A percentile compares a stretch with the other conserved stretches of the same genome.
phyloP scores from a whole-genome alignment of 148 eudicot species.

The Fagopyrum esculentum region DNA sequence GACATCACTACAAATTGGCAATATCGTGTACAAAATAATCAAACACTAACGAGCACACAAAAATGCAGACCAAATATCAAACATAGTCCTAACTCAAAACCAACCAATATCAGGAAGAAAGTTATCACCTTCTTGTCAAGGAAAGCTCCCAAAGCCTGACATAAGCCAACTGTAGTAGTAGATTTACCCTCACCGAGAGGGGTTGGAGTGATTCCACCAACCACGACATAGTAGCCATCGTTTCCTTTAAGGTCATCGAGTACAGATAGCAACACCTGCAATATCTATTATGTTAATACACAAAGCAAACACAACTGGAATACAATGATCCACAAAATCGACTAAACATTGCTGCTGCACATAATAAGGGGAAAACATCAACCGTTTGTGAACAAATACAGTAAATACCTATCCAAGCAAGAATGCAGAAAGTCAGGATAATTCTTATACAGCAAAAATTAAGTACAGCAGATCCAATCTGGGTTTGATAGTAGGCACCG shows the following conservation, averaged over 20 bases:
- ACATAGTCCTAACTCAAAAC: neutral
- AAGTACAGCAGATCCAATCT: neutral
- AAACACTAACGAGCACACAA: neutral
- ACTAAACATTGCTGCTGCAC: neutral
- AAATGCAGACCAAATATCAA: neutral
- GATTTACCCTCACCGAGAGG: constrained; percentile 99
- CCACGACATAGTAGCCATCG: constrained; percentile 94
- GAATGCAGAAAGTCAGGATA: neutral
- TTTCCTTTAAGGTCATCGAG: constrained; percentile 63
- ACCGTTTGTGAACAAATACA: neutral
- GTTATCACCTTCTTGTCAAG: constrained; percentile 78
- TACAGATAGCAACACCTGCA: constrained; percentile 73
- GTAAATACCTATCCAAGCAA: neutral
- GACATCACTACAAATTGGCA: neutral
- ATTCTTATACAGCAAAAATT: neutral
- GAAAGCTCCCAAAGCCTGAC: constrained; percentile 95
- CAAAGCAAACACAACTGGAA: constrained; percentile 6
- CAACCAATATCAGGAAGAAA: constrained; percentile 1
- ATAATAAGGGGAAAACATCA: neutral
- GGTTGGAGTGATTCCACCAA: constrained; percentile 96
- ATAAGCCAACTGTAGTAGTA: constrained; percentile 95
- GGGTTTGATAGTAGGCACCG: neutral
- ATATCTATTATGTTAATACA: neutral
- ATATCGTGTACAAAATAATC: neutral
- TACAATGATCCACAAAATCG: neutral